phyloP scores from a whole-genome alignment of 176 grass and related monocot species.

The Oryza officinalis region DNA sequence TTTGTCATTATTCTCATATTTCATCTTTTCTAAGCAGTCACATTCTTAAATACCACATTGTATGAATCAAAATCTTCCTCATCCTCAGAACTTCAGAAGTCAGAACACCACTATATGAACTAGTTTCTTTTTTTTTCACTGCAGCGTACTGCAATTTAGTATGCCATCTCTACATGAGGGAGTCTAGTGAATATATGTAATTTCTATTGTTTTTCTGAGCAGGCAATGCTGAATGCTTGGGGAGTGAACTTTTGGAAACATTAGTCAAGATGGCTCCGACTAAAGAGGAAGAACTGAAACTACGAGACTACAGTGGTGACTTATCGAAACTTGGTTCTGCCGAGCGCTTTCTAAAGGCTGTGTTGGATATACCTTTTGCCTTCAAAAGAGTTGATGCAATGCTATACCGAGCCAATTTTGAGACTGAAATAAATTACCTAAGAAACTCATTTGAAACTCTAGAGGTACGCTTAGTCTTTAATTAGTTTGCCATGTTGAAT shows the following conservation, averaged over 20 bases:
- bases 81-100: not conserved
- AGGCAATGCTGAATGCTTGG: slow-evolving; percentile 87
- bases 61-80: not conserved
- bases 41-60: not conserved
- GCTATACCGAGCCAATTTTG: slow-evolving; percentile 96
- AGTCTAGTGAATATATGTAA: not conserved
- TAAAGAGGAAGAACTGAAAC: slow-evolving; percentile 92
- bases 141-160: not conserved
- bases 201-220: slow-evolving; percentile 32
- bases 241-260: slow-evolving; percentile 95
- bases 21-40: not conserved
- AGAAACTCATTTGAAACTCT: slow-evolving; percentile 91
- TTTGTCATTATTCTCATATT: not conserved
- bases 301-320: slow-evolving; percentile 77
- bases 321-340: slow-evolving; percentile 81
- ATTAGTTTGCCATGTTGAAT: not conserved
- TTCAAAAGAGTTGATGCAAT: slow-evolving; percentile 98
- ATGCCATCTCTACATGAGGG: not conserved
- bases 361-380: slow-evolving; percentile 95
- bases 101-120: not conserved
- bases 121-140: not conserved
- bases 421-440: slow-evolving; percentile 88
- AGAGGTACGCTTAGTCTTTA: slow-evolving; percentile 55
- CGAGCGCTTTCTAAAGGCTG: slow-evolving; percentile 80
- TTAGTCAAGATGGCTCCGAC: slow-evolving; percentile 98